phyloP scores from a whole-genome alignment of 116 monocot species.

The Papilionanthe hybrid region DNA sequence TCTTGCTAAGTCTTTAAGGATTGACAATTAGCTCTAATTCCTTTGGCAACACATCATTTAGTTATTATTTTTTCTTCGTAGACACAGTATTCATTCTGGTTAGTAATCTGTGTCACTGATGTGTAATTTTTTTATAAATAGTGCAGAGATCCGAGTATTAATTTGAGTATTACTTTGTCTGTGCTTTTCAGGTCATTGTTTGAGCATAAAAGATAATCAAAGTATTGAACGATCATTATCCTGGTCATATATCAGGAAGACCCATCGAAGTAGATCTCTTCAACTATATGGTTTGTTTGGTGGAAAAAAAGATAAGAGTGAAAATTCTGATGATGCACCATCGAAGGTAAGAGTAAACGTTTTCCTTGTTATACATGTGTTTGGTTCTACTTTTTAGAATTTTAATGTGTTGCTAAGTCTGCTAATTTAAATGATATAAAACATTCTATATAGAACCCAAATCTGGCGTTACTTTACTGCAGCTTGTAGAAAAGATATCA shows the following conservation, averaged over 20 bases:
- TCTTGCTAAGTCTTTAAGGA: neutral
- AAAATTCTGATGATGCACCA: constrained; percentile 49
- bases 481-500: neutral
- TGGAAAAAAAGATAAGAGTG: constrained; percentile 82
- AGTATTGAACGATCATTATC: constrained; percentile 25
- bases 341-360: constrained; percentile 54
- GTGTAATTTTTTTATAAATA: neutral
- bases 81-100: neutral
- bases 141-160: neutral
- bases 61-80: neutral
- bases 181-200: constrained; percentile 26
- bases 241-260: constrained; percentile 28
- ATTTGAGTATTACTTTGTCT: constrained; percentile 1
- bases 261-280: constrained; percentile 31
- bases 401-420: neutral
- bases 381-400: neutral
- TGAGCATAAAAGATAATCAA: constrained; percentile 7
- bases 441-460: neutral
- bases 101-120: neutral
- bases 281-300: constrained; percentile 77
- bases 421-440: neutral
- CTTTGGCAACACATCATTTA: neutral
- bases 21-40: neutral
- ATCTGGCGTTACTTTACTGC: neutral
- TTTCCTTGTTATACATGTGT: neutral